Evolutionary conservation across 2,329 filamentous ascomycete species (phyloP).

Genomic region (Ascochyta fabae): DNA sequence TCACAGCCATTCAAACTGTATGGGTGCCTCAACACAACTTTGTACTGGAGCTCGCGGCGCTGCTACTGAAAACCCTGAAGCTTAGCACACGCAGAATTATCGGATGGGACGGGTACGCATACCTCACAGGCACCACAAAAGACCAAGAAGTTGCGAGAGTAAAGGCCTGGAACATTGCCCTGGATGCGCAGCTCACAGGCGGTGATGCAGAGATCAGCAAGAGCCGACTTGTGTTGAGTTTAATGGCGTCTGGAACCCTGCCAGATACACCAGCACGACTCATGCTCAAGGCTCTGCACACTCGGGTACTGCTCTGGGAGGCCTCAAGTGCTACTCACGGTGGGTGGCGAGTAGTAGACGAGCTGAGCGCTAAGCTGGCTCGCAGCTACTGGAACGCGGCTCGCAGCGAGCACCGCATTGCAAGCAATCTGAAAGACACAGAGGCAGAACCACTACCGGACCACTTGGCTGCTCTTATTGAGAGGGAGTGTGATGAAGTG

Average conservation of each 20-base stretch:
- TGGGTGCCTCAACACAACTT: conserved; percentile 90
- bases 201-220: conserved; percentile 90
- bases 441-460: conserved; percentile 73
- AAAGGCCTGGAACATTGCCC: conserved; percentile 90
- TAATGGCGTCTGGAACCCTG: conserved; percentile 86
- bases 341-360: conserved; percentile 68
- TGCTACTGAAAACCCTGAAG: conserved; percentile 81
- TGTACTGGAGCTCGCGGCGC: conserved; percentile 80
- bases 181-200: conserved; percentile 90
- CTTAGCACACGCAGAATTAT: conserved; percentile 80
- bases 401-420: conserved; percentile 64
- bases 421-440: conserved; percentile 53
- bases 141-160: conserved; percentile 86
- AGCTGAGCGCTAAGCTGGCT: conserved; percentile 75
- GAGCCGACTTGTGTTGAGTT: conserved; percentile 81
- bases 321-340: conserved; percentile 70
- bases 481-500: conserved; percentile 82
- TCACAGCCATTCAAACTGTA: conserved; percentile 89
- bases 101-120: conserved; percentile 77
- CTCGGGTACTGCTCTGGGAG: conserved; percentile 87
- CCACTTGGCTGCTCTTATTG: conserved; percentile 76
- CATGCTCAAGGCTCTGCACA: conserved; percentile 91
- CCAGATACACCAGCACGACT: conserved; percentile 81
- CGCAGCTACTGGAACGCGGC: conserved; percentile 82
- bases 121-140: conserved; percentile 78